These are phyloP conservation scores for Candida taoyuanica DNA, from an alignment of 805 yeast genomes.

Conservation along the genomic window DNA sequence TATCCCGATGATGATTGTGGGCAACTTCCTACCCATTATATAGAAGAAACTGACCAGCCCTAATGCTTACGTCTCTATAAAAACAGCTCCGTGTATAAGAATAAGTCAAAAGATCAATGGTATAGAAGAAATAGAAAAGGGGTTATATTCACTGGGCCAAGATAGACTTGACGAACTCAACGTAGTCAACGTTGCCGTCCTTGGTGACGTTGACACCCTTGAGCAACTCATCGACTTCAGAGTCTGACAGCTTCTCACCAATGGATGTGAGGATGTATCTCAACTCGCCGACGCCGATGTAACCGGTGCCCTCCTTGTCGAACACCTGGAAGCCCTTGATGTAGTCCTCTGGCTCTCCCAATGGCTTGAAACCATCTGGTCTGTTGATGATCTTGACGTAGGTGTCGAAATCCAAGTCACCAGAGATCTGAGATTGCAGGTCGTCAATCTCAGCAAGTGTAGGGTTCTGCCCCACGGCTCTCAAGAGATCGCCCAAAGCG, in stretches of 20 bases:
- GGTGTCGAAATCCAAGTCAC: constrained; percentile 64
- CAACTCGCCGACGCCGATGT: constrained; percentile 94
- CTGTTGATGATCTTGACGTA: constrained; percentile 74
- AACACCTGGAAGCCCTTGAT: constrained; percentile 95
- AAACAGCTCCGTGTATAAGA: too few relatives aligned
- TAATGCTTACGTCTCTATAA: too few relatives aligned
- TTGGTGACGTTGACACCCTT: constrained; percentile 92
- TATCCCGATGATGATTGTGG: constrained; percentile 94
- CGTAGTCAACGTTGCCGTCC: constrained; percentile 93
- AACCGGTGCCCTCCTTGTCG: constrained; percentile 93
- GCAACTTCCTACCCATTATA: constrained; percentile 81
- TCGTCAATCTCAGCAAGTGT: constrained; percentile 81
- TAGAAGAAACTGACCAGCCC: constrained; percentile 10
- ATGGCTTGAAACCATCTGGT: constrained; percentile 82
- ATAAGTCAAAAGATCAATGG: not conserved
- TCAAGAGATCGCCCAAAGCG: constrained; percentile 83
- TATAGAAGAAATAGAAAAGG: not conserved
- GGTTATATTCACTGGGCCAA: constrained; percentile 62
- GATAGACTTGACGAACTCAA: constrained; percentile 89
- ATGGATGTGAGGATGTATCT: constrained; percentile 91
- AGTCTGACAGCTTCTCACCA: constrained; percentile 88
- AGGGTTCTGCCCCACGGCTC: constrained; percentile 99
- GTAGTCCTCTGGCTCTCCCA: constrained; percentile 85
- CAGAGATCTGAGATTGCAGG: constrained; percentile 39
- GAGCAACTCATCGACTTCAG: constrained; percentile 92